Base-by-base conservation (phyloP, 2,329 filamentous ascomycete genomes). In the Ascochyta rabiei region DNA sequence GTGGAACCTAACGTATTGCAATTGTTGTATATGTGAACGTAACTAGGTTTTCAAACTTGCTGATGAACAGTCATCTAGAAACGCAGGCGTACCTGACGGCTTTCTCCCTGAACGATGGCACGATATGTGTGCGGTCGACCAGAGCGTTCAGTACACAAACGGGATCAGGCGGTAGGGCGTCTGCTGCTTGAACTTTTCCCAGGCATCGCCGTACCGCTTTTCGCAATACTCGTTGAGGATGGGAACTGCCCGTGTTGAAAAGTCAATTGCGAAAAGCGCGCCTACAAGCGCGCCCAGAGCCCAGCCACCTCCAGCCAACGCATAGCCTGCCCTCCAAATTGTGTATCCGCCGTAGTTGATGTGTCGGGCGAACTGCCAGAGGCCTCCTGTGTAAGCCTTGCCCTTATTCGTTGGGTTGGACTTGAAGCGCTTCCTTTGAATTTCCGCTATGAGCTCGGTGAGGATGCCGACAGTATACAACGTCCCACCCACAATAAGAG, bases 381-480 rank as follows among this genome's bases (percentile, higher is more conserved):
- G 60, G 0, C 82, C 81, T 9, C 77, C 77, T 0, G 75, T 77
- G 59, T 79, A 85, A 0, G 77, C 71, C 68, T 82, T 82, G 16
- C 82, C 82, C 60, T 80, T 77, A 66, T 84, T 84, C 55, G 67
- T 74, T 2, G 79, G 75, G 49, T 83, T 72, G 19, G 73, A 68
- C 70, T 85, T 84, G 72, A 82, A 85, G 0, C 64, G 60, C 59
- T 76, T 77, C 16, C 86, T 79, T 71, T 88, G 86, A 24, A 81
- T 64, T 73, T 89, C 86, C 0, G 83, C 76, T 3, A 81, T 62
- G 5, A 81, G 78, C 71, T 89, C 86, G 4, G 82, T 75, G 4
- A 76, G 52, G 26, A 87, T 76, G 9, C 85, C 85, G 4, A 77
- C 61, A 4, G 73, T 67, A 66, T 84, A 88, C 40, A 85, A 60